Evolutionary conservation across 495 filamentous ascomycete genomes (phyloP), one percentile per base, ranked within the genome.

Genomic region (Neohortaea acidophila): DNA sequence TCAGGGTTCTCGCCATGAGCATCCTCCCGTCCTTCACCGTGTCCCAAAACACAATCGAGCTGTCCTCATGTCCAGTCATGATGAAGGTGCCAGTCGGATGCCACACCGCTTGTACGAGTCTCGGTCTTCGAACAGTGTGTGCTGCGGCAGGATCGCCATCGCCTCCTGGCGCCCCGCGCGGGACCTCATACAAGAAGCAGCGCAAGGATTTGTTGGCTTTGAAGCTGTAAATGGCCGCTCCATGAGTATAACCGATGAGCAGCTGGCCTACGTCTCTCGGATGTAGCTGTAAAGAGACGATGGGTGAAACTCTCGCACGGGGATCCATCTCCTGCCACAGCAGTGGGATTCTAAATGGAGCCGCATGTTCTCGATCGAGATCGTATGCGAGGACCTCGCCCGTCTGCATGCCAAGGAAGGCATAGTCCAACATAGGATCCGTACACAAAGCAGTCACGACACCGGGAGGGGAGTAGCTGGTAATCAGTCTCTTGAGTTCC

Each of bases 21-120:
- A 89, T 65, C 30, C 84, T 75, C 7, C 85, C 89, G 52, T 94
- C 91, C 47, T 84, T 91, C 6, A 39, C 13, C 2, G 79, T 62
- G 62, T 96, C 91, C 91, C 91, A 97, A 35, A 96, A 73, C 0
- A 87, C 89, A 22, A 97, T 53, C 43, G 77, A 87, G 2, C 77
- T 77, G 54, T 96, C 87, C 44, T 94, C 86, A 50, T 96, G 79
- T 9, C 79, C 78, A 0, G 82, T 92, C 37, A 86, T 55, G 26
- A 94, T 59, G 49, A 96, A 97, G 0, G 81, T 89, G 0, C 89
- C 89, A 19, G 85, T 91, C 1, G 89, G 89, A 60, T 97, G 89
- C 89, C 89, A 97, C 24, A 84, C 50, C 0, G 80, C 86, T 39
- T 84, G 77, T 1, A 70, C 79, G 42, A 97, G 56, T 34, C 64